These are phyloP conservation scores for Boletellus deceptivus DNA, from an alignment of 1,284 basidiomycete genomes.

Conservation along the genomic window DNA sequence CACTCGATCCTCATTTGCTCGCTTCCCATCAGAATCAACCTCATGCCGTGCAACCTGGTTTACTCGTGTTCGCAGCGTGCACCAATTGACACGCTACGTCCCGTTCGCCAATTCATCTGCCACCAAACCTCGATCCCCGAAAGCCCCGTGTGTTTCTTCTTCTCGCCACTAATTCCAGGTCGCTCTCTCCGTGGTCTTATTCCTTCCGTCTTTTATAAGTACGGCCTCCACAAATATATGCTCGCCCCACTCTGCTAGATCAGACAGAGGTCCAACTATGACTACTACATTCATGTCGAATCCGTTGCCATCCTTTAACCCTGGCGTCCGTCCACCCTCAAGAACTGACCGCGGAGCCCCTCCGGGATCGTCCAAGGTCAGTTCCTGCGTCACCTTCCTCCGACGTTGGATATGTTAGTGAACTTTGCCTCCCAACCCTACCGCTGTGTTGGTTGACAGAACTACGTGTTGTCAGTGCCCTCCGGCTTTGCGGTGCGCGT, in stretches of 20 bases:
- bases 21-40: conserved; percentile 34
- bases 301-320: conserved; percentile 31
- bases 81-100: conserved; percentile 26
- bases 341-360: conserved; percentile 29
- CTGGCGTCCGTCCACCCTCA: conserved; percentile 31
- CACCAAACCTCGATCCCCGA: conserved; percentile 26
- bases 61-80: conserved; percentile 37
- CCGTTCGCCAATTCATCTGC: conserved; percentile 30
- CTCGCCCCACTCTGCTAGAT: conserved; percentile 23
- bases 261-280: conserved; percentile 27
- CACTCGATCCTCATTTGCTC: conserved; percentile 37
- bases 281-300: conserved; percentile 30
- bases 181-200: conserved; percentile 28
- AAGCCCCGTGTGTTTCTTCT: conserved; percentile 27
- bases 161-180: conserved; percentile 31
- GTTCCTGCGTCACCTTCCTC: conserved; percentile 8
- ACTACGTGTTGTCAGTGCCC: conserved; percentile 37
- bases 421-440: conserved; percentile 12
- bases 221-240: conserved; percentile 21
- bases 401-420: conserved; percentile 11
- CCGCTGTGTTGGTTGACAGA: conserved; percentile 20
- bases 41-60: conserved; percentile 38
- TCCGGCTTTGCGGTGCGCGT: conserved; percentile 51
- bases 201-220: conserved; percentile 26
- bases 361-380: conserved; percentile 32